Base-by-base conservation (phyloP, 371 early-diverging fungal species). In the Zychaea mexicana region DNA sequence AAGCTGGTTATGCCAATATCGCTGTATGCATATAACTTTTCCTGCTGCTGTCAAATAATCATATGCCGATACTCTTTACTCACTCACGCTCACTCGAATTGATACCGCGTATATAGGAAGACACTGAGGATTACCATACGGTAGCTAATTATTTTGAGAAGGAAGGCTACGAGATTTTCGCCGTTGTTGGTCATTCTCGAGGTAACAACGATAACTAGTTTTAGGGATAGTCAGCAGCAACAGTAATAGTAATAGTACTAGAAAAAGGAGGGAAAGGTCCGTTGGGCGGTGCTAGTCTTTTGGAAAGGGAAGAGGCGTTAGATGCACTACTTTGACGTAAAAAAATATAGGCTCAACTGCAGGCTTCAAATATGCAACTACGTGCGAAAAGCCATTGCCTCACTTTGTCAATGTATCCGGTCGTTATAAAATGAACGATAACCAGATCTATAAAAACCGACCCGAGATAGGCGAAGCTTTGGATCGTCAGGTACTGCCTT, bases 161-260 rank as follows among this genome's bases (percentile, higher is more conserved):
- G 10, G 64, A 80, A 49, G 85, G 86, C 5, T 88, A 87, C 64
- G 71, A 81, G 28, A 78, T 87, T n/a, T 86, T 73, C 59, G 83
- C 84, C 6, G 47, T 84, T 6, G 77, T 88, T 54, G 84, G 84
- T 17, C 86, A 86, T 71, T 86, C 86, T 4, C 62, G 81, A 61
- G 86, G 86, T 82, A 73, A 62, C 24, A 49, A 13, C 38, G 15
- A 36, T n/a, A n/a, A n/a, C n/a, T n/a, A n/a, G n/a, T n/a, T n/a
- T n/a, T n/a, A n/a, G n/a, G n/a, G n/a, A n/a, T n/a, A n/a, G n/a
- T n/a, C n/a, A n/a, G n/a, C n/a, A n/a, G n/a, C n/a, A n/a, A n/a
- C n/a, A n/a, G n/a, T n/a, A n/a, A n/a, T n/a, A n/a, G 19, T n/a
- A n/a, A n/a, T n/a, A n/a, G n/a, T n/a, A 42, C 1, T 28, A 56